Base-by-base conservation (phyloP, 2,329 filamentous ascomycete species). In the Exophiala dermatitidis region DNA sequence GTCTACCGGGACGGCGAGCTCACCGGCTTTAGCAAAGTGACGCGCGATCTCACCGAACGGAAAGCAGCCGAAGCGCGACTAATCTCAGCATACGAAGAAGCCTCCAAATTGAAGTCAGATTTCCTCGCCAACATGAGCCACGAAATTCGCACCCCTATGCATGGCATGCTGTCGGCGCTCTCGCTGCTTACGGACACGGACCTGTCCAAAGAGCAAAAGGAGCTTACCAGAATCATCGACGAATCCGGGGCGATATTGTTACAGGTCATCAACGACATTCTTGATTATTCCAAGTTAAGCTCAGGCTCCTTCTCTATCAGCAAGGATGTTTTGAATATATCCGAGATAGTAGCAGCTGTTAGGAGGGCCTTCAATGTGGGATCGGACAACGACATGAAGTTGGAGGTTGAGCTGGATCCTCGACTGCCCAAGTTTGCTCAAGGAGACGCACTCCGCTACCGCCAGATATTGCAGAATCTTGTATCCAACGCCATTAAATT, bases 121-220 rank as follows among this genome's bases (percentile, higher is more conserved):
- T 84, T 83, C 57, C 65, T 83, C 29, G 79, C 78, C 48, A 82
- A 83, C 62, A 83, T 84, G 76, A 78, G 74, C 46, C 81, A 84
- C 61, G 81, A 84, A 64, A 80, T 84, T 51, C 74, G 81, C 40
- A 84, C 81, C 0, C 81, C 81, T 0, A 82, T 84, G 75, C 80
- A 83, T 60, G 80, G 79, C 34, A 78, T 84, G 72, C 70, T 82
- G 26, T 74, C 79, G 10, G 80, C 80, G n/a, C 72, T 79, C 53
- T 73, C 76, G 9, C 74, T 84, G 57, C 71, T 84, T 3, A 70
- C 77, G 19, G 77, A 80, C 57, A 80, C 79, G 0, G 61, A 67
- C 0, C 66, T 84, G n/a, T 71, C 72, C 4, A 64, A 72, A 1
- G 72, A 79, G 40, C 81, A 84, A 64, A 71, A 73, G 26, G 80